phyloP scores from a whole-genome alignment of 1,139 yeast species.

The Oligophagozyma castellii region DNA sequence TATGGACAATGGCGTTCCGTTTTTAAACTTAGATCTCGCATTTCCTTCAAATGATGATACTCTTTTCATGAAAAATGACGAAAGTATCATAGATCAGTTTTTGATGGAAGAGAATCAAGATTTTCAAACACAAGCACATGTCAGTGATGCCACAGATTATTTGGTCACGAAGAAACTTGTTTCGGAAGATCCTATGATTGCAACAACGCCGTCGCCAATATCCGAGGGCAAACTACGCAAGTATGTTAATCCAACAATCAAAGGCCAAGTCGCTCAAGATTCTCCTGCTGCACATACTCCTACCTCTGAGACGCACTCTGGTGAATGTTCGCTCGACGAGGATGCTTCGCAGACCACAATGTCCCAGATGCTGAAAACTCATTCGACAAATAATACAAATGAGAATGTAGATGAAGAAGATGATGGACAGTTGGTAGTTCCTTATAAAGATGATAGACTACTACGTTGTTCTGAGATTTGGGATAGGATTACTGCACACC shows the following conservation, averaged over 20 bases:
- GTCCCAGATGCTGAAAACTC: too few relatives aligned
- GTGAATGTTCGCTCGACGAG: neutral
- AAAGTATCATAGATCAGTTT: slow-evolving; percentile 4
- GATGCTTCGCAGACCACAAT: neutral
- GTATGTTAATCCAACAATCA: slow-evolving; percentile 2
- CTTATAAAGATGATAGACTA: slow-evolving; percentile 34
- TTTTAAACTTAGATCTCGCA: slow-evolving; percentile 14
- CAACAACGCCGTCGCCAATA: neutral
- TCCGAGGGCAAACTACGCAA: neutral
- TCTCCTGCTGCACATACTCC: slow-evolving; percentile 2
- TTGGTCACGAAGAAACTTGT: slow-evolving; percentile 1
- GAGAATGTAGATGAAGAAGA: slow-evolving; percentile 5
- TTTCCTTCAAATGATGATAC: slow-evolving; percentile 9
- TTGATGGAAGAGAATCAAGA: slow-evolving; percentile 4
- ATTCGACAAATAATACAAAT: too few relatives aligned
- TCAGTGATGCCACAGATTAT: too few relatives aligned
- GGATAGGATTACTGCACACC: slow-evolving; percentile 92
- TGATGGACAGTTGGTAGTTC: slow-evolving; percentile 35
- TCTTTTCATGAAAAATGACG: slow-evolving; percentile 1
- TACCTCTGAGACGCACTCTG: neutral
- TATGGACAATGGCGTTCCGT: slow-evolving; percentile 5
- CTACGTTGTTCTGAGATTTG: slow-evolving; percentile 83
- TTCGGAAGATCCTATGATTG: slow-evolving; percentile 6
- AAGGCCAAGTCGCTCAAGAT: slow-evolving; percentile 11
- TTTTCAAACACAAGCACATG: neutral